Evolutionary conservation across 2,329 filamentous ascomycete genomes (phyloP).

Genomic region (Cladophialophora immunda): DNA sequence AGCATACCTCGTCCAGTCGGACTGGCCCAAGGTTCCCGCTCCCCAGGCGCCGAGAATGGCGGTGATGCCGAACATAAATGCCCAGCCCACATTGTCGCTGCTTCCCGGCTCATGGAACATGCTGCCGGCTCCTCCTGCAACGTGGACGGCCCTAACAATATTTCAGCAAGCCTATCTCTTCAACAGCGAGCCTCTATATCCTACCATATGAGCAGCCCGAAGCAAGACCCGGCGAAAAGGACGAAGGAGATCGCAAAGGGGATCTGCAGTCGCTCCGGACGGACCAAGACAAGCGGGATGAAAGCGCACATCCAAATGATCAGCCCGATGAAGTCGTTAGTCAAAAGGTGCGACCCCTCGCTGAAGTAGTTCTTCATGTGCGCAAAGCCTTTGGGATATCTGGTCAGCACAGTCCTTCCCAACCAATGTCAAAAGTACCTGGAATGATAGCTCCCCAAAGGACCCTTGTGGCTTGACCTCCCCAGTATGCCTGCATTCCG

Average conservation of each 20-base stretch:
- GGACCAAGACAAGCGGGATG: slow-evolving; percentile 38
- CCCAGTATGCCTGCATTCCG: slow-evolving; percentile 38
- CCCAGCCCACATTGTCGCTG: slow-evolving; percentile 37
- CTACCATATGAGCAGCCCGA: slow-evolving; percentile 39
- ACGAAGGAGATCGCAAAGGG: slow-evolving; percentile 41
- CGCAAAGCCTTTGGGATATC: slow-evolving; percentile 29
- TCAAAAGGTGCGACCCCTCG: slow-evolving; percentile 40
- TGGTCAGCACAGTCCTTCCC: not conserved
- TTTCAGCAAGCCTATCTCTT: slow-evolving; percentile 8
- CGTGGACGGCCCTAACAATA: slow-evolving; percentile 33
- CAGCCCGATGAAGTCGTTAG: slow-evolving; percentile 43
- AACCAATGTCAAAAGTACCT: slow-evolving; percentile 21
- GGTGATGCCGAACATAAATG: slow-evolving; percentile 42
- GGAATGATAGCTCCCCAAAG: slow-evolving; percentile 34
- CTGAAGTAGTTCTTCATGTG: slow-evolving; percentile 42
- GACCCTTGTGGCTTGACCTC: slow-evolving; percentile 41
- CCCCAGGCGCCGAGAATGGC: slow-evolving; percentile 43
- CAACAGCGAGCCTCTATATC: not conserved
- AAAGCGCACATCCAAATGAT: slow-evolving; percentile 42
- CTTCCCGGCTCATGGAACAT: slow-evolving; percentile 37
- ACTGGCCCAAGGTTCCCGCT: slow-evolving; percentile 41
- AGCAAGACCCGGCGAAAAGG: slow-evolving; percentile 38
- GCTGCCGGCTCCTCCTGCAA: slow-evolving; percentile 37
- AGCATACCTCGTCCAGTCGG: slow-evolving; percentile 43
- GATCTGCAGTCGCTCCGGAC: slow-evolving; percentile 40